phyloP scores from a whole-genome alignment of 257 asterid species.

The Solanum chaucha region DNA sequence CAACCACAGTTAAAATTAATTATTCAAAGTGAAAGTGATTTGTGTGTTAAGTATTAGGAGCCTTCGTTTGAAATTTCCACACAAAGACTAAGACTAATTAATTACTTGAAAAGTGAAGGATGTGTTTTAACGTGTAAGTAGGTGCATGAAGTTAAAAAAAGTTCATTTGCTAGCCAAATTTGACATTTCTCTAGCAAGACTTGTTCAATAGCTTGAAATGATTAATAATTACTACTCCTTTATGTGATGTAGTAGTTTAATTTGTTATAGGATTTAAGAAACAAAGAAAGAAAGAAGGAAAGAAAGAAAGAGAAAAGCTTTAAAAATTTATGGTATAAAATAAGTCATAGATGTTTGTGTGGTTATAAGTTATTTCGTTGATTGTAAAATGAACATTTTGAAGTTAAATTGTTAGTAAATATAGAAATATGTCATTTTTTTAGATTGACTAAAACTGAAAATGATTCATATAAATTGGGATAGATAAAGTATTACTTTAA shows the following conservation, averaged over 20 bases:
- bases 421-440: too few species aligned
- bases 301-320: background rate
- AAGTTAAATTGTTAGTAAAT: too few species aligned
- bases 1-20: background rate
- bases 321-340: too few species aligned
- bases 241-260: background rate
- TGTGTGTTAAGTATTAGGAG: background rate
- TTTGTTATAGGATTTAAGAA: too few species aligned
- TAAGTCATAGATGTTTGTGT: background rate
- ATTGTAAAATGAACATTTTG: too few species aligned
- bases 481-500: too few species aligned
- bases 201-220: background rate
- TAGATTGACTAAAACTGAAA: too few species aligned
- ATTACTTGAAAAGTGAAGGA: background rate
- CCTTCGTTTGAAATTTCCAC: background rate
- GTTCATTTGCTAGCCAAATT: background rate
- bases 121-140: background rate
- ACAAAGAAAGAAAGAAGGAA: background rate
- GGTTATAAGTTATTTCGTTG: too few species aligned
- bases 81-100: background rate
- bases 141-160: background rate
- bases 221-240: background rate
- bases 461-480: too few species aligned
- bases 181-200: background rate
- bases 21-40: background rate